phyloP scores from a whole-genome alignment of 2,329 filamentous ascomycete species.

The Cladobotryum protrusum region DNA sequence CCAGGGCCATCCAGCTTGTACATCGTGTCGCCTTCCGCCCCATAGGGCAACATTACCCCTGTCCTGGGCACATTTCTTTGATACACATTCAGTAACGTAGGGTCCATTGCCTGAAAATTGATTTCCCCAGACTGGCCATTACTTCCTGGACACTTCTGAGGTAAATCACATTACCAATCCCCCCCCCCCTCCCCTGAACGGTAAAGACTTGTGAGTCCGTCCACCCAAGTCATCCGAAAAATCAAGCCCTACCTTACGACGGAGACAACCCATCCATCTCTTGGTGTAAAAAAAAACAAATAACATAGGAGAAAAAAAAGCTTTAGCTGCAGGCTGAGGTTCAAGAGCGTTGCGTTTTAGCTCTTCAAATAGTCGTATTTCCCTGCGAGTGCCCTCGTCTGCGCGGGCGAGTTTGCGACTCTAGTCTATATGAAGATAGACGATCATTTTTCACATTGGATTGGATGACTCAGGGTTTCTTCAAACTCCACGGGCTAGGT shows the following conservation, averaged over 20 bases:
- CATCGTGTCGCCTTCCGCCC: slow-evolving; percentile 6
- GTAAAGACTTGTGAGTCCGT: neutral
- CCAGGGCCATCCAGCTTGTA: slow-evolving; percentile 5
- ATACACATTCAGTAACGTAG: neutral
- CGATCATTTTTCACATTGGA: neutral
- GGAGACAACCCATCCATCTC: neutral
- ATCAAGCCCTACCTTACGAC: neutral
- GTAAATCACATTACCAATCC: neutral
- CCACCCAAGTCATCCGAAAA: neutral
- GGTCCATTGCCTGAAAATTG: slow-evolving; percentile 7
- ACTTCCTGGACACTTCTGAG: slow-evolving; percentile 3
- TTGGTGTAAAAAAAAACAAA: neutral
- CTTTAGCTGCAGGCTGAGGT: neutral
- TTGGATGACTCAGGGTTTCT: neutral
- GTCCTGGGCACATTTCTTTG: slow-evolving; percentile 8
- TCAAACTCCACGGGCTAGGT: no score
- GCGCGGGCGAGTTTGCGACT: neutral
- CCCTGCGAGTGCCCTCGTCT: neutral
- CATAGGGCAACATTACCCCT: slow-evolving; percentile 11
- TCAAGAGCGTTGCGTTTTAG: neutral
- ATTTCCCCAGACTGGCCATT: slow-evolving; percentile 1
- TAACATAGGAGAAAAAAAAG: neutral
- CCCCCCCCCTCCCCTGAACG: neutral
- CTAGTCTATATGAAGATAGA: neutral
- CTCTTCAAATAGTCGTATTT: neutral